These are phyloP conservation scores for Pneumocystis carinii DNA, from an alignment of 1,139 yeast species.

Conservation along the genomic window DNA sequence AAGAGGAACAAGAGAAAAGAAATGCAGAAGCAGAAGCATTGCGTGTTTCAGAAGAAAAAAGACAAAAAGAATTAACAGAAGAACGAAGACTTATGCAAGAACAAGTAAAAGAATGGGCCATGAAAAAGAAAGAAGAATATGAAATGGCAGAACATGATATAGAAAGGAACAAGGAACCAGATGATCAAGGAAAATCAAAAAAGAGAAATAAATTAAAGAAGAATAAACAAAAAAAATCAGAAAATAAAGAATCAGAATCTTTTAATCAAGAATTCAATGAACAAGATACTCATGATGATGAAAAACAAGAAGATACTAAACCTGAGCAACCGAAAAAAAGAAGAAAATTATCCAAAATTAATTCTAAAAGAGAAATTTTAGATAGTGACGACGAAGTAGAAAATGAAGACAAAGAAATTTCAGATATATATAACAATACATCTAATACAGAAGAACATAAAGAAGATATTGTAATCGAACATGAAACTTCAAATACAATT, in stretches of 20 bases:
- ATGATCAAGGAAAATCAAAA: conserved; percentile 2
- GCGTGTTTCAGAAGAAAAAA: conserved; percentile 8
- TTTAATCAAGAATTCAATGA: not conserved
- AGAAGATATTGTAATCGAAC: not conserved
- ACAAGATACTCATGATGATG: not conserved
- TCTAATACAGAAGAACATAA: not conserved
- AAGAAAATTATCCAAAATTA: not conserved
- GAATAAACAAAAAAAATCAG: conserved; percentile 3
- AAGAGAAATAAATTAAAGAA: conserved; percentile 7
- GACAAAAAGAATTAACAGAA: conserved; percentile 4
- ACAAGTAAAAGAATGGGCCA: conserved; percentile 8
- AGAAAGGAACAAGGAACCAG: conserved; percentile 2
- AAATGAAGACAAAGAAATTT: not conserved
- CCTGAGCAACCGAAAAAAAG: not conserved
- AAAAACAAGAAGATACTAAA: not conserved
- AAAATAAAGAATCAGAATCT: not conserved
- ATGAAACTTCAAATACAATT: too few relatives aligned
- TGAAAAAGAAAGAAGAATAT: conserved; percentile 4
- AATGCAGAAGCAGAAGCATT: conserved; percentile 9
- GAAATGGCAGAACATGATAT: not conserved
- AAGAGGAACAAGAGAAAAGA: not conserved
- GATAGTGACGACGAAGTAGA: not conserved
- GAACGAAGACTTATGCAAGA: conserved; percentile 10
- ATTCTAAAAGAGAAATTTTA: not conserved
- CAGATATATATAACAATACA: not conserved